These are phyloP conservation scores for Tricholoma furcatifolium DNA, from an alignment of 768 basidiomycete genomes.

Conservation along the genomic window DNA sequence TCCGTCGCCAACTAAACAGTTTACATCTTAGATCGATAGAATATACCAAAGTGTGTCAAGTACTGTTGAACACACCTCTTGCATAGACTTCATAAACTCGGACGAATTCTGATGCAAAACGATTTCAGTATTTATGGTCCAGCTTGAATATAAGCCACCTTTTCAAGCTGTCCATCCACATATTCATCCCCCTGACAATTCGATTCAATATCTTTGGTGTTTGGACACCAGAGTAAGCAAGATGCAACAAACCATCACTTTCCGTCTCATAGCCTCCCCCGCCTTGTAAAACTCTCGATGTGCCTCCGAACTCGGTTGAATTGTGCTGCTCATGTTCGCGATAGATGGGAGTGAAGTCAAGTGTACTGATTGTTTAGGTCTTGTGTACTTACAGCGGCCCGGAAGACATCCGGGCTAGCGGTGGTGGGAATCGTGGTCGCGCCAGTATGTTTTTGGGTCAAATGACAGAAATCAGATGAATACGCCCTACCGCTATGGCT, in stretches of 20 bases:
- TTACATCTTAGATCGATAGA: neutral
- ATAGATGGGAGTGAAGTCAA: neutral
- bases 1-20: slow-evolving; percentile 34
- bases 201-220: neutral
- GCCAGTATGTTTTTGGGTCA: neutral
- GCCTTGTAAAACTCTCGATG: slow-evolving; percentile 43
- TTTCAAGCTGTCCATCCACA: slow-evolving; percentile 38
- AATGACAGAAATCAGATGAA: neutral
- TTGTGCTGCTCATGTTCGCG: slow-evolving; percentile 19
- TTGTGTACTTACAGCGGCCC: neutral
- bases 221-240: neutral
- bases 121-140: neutral
- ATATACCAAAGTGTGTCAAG: too few relatives aligned
- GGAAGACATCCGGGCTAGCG: neutral
- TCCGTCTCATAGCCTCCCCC: slow-evolving; percentile 37
- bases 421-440: too few relatives aligned
- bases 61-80: slow-evolving; percentile 26
- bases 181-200: slow-evolving; percentile 38
- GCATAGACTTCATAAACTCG: slow-evolving; percentile 48
- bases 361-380: too few relatives aligned
- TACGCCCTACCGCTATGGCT: neutral
- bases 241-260: slow-evolving; percentile 37
- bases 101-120: slow-evolving; percentile 19
- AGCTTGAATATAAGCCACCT: slow-evolving; percentile 19
- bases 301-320: slow-evolving; percentile 30